phyloP scores from a whole-genome alignment of 148 eudicot genomes.

The Vaccinium corymbosum region DNA sequence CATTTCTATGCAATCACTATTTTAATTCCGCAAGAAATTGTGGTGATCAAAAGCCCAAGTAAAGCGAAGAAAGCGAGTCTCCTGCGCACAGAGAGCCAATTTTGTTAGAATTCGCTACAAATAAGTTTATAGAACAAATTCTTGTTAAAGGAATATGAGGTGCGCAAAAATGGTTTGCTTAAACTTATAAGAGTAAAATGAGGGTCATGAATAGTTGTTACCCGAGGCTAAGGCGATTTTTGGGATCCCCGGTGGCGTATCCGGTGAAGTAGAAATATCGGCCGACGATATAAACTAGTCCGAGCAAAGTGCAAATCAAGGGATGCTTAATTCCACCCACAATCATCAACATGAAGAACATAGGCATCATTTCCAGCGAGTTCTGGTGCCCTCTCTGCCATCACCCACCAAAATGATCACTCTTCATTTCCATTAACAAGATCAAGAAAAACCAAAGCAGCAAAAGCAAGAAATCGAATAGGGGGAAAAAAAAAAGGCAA shows the following conservation, averaged over 20 bases:
- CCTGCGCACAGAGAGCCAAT: constrained; percentile 35
- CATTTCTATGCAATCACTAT: constrained; percentile 34
- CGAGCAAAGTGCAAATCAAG: constrained; percentile 45
- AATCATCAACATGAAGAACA: constrained; percentile 60
- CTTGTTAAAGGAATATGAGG: too few relatives aligned
- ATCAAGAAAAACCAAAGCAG: background rate
- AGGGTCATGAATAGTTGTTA: constrained; percentile 23
- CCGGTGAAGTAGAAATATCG: constrained; percentile 94
- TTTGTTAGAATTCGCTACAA: too few relatives aligned
- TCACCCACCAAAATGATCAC: background rate
- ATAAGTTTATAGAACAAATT: too few relatives aligned
- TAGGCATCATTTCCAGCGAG: constrained; percentile 81
- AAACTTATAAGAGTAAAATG: too few relatives aligned
- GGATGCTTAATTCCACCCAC: constrained; percentile 87
- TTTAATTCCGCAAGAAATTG: constrained; percentile 52
- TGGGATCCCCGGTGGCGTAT: constrained; percentile 74
- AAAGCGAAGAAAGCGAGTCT: constrained; percentile 54
- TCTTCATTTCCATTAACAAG: background rate
- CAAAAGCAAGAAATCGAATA: background rate
- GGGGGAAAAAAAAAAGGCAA: background rate
- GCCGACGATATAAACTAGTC: constrained; percentile 34
- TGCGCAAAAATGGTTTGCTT: background rate
- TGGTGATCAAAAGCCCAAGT: constrained; percentile 48
- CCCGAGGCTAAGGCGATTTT: constrained; percentile 69
- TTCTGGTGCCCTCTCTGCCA: constrained; percentile 98